Conservation (phyloP, 2,329 filamentous ascomycete species). For the Volutella citrinella region DNA sequence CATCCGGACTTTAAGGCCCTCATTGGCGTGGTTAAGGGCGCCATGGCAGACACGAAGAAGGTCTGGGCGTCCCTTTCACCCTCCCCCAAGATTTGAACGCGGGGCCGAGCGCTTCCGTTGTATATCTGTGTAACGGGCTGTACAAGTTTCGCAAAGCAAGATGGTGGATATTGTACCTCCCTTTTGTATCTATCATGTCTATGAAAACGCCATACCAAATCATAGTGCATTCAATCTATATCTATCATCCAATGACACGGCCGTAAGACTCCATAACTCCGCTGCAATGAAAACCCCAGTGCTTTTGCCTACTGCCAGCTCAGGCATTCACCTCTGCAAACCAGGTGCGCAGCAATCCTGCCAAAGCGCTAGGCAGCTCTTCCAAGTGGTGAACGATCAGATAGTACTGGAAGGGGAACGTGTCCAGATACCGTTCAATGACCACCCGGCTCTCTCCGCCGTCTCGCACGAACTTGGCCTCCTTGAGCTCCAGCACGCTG, state of each 20-base stretch:
- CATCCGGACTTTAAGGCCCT: conserved; percentile 71
- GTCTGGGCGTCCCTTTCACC: conserved; percentile 60
- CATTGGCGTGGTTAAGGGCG: conserved; percentile 76
- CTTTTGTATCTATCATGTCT: too few relatives aligned
- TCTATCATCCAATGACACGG: too few relatives aligned
- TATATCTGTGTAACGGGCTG: too few relatives aligned
- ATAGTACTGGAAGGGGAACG: conserved; percentile 96
- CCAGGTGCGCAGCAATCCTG: conserved; percentile 89
- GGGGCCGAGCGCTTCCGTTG: too few relatives aligned
- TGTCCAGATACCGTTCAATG: conserved; percentile 89
- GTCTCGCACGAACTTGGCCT: conserved; percentile 76
- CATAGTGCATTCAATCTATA: too few relatives aligned
- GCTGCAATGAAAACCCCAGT: too few relatives aligned
- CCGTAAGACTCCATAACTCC: too few relatives aligned
- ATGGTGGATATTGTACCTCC: too few relatives aligned
- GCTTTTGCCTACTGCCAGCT: conserved; percentile 2
- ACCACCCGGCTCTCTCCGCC: conserved; percentile 64
- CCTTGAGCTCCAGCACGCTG: conserved; percentile 83
- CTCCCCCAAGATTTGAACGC: conserved; percentile 57
- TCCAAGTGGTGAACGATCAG: conserved; percentile 88
- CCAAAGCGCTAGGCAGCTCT: conserved; percentile 85
- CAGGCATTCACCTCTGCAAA: conserved; percentile 68
- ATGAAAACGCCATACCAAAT: too few relatives aligned
- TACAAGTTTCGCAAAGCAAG: too few relatives aligned
- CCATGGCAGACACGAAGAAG: conserved; percentile 65